Percentiles rank a stretch among this genome's conserved stretches.
Evolutionary conservation across 345 rosid genomes (phyloP).

Genomic region (Lumnitzera racemosa): DNA sequence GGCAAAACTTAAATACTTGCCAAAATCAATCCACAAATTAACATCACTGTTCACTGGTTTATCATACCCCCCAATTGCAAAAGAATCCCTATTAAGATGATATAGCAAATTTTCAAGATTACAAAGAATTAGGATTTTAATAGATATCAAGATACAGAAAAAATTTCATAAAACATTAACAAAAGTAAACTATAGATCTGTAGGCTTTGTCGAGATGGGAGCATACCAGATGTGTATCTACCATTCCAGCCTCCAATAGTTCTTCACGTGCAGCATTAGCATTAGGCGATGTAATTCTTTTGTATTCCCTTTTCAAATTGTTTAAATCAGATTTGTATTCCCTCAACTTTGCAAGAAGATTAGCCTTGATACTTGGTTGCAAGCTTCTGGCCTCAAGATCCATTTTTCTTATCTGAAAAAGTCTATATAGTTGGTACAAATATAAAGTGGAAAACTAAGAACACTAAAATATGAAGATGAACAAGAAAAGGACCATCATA

Average conservation of each 20-base stretch:
- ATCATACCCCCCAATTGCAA: no score
- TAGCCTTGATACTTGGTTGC: constrained; percentile 73
- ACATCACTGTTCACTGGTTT: no score
- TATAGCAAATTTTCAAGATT: no score
- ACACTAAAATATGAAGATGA: background rate
- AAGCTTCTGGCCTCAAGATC: constrained; percentile 85
- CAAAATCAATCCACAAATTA: no score
- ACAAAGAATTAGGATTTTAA: no score
- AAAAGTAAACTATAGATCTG: no score
- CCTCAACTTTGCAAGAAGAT: constrained; percentile 77
- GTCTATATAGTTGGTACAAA: background rate
- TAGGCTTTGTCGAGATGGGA: constrained; percentile 1
- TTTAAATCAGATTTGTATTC: constrained; percentile 80
- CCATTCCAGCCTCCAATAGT: constrained; percentile 55
- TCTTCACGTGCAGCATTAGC: constrained; percentile 47
- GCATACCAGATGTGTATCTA: constrained; percentile 44
- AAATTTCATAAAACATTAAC: no score
- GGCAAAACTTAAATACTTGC: no score
- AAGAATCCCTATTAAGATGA: no score
- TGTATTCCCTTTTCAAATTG: constrained; percentile 73
- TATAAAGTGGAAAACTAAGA: background rate
- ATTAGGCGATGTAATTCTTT: constrained; percentile 48
- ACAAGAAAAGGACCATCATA: constrained; percentile 41
- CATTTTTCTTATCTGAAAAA: constrained; percentile 68
- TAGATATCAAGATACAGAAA: no score